Evolutionary conservation across 192 early-diverging fungal genomes (phyloP).

Genomic region (Globomyces pollinis-pini): DNA sequence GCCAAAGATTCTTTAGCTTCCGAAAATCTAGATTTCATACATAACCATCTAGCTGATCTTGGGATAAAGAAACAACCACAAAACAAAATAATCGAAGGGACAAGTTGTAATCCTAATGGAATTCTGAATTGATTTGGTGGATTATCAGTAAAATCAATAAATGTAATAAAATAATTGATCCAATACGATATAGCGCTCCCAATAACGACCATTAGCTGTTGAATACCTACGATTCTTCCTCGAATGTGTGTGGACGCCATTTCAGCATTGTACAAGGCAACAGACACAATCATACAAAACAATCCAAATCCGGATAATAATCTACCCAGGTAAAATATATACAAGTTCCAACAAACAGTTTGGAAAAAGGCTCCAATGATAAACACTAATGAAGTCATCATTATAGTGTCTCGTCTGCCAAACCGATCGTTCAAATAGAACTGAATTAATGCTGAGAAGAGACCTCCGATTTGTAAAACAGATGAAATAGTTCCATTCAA

Average conservation of each 20-base stretch:
- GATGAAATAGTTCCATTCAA: background rate
- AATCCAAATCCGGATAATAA: background rate
- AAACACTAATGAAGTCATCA: background rate
- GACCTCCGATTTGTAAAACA: background rate
- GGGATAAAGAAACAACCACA: background rate
- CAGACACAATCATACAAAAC: slow-evolving; percentile 53
- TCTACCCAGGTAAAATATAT: background rate
- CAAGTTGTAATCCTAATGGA: background rate
- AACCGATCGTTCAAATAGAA: background rate
- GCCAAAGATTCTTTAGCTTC: background rate
- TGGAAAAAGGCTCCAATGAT: background rate
- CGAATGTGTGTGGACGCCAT: slow-evolving; percentile 69
- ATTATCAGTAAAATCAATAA: background rate
- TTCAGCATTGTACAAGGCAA: slow-evolving; percentile 68
- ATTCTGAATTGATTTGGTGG: background rate
- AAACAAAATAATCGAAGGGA: background rate
- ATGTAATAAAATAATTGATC: background rate
- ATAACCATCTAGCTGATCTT: background rate
- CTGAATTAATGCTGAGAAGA: background rate
- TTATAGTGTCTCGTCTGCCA: background rate
- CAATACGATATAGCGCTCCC: slow-evolving; percentile 48
- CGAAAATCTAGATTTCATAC: background rate
- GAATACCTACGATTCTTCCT: slow-evolving; percentile 66
- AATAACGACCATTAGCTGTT: slow-evolving; percentile 76
- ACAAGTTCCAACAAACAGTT: background rate